Percentiles rank a stretch among this genome's conserved stretches.
phyloP scores from a whole-genome alignment of 495 filamentous ascomycete species.

The Aspergillus sparsus region DNA sequence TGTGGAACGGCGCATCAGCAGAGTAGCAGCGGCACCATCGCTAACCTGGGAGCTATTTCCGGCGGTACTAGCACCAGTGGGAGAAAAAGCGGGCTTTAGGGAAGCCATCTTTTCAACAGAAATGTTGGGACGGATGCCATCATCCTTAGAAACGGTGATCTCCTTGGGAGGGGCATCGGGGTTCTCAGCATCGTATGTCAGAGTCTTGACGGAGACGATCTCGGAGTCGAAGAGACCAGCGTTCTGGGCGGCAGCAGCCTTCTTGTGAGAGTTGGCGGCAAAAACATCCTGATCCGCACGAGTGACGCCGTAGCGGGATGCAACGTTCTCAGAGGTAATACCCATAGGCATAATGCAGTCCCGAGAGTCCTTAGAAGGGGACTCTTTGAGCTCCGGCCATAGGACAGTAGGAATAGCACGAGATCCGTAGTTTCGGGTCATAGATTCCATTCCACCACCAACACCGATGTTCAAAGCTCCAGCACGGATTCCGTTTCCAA shows the following conservation, averaged over 20 bases:
- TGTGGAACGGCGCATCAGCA: conserved; percentile 84
- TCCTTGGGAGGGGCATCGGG: conserved; percentile 62
- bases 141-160: conserved; percentile 68
- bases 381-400: conserved; percentile 73
- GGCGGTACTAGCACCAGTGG: conserved; percentile 73
- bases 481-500: conserved; percentile 69
- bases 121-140: conserved; percentile 72
- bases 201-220: conserved; percentile 72
- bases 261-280: conserved; percentile 68
- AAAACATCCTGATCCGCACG: conserved; percentile 81
- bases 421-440: conserved; percentile 85
- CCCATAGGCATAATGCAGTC: conserved; percentile 97
- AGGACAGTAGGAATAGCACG: conserved; percentile 78
- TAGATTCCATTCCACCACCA: conserved; percentile 89
- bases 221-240: conserved; percentile 73
- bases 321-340: conserved; percentile 88
- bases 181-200: conserved; percentile 56
- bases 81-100: conserved; percentile 82
- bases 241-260: conserved; percentile 67
- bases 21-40: conserved; percentile 80
- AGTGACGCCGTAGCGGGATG: conserved; percentile 70
- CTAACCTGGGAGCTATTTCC: conserved; percentile 86
- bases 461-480: conserved; percentile 78
- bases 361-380: conserved; percentile 63
- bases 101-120: conserved; percentile 68